Percentiles rank a stretch among this genome's conserved stretches.
These are phyloP conservation scores for Petunia axillaris DNA, from an alignment of 257 asterid species.

Conservation along the genomic window DNA sequence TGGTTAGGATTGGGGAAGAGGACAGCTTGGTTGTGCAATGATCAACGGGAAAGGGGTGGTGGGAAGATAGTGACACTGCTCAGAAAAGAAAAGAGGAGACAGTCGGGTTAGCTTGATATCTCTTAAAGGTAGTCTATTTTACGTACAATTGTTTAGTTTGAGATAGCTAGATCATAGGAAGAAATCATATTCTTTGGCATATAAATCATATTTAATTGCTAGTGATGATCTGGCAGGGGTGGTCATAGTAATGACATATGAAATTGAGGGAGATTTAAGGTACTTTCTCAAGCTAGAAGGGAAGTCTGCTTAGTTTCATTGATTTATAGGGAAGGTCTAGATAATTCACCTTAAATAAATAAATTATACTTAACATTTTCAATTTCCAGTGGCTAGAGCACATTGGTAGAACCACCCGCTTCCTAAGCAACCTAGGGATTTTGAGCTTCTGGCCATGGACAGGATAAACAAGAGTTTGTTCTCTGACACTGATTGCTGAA, in stretches of 20 bases:
- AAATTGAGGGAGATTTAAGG: not conserved
- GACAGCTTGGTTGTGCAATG: not conserved
- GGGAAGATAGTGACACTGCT: not conserved
- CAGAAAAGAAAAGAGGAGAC: not conserved
- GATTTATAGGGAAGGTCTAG: not conserved
- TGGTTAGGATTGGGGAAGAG: no score
- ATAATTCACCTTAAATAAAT: not conserved
- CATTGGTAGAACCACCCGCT: not conserved
- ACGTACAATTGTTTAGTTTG: not conserved
- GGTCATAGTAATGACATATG: not conserved
- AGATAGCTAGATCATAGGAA: not conserved
- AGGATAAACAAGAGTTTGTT: not conserved
- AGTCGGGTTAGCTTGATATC: not conserved
- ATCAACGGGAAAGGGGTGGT: not conserved
- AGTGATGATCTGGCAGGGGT: not conserved
- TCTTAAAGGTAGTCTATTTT: not conserved
- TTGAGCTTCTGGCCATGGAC: not conserved
- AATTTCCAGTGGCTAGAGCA: not conserved
- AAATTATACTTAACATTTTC: not conserved
- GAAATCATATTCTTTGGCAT: not conserved
- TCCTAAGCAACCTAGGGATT: not conserved
- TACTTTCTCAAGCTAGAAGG: no score
- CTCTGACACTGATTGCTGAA: no score
- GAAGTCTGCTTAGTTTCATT: no score
- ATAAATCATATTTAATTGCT: not conserved